These are phyloP conservation scores for Lactifluus piperatus DNA, from an alignment of 768 basidiomycete species.

Conservation along the genomic window DNA sequence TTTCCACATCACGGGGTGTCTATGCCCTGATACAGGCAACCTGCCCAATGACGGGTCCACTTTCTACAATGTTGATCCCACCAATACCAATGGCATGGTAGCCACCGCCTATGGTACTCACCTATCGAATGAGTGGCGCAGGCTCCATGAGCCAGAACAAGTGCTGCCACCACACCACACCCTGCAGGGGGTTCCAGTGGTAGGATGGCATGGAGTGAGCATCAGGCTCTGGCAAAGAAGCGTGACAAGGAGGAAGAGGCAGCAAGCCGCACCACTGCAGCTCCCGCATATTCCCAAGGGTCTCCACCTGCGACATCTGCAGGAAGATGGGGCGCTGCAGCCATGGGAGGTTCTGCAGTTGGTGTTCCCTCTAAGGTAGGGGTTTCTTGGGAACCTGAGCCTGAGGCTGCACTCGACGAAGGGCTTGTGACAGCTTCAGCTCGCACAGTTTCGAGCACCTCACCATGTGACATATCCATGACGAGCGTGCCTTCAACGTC, in stretches of 20 bases:
- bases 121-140: not conserved
- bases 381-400: not conserved
- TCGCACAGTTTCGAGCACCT: constrained; percentile 65
- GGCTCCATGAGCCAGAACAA: constrained; percentile 23
- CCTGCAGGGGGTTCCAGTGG: constrained; percentile 36
- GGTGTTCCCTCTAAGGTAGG: not conserved
- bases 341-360: constrained; percentile 20
- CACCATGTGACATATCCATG: constrained; percentile 87
- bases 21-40: too few species aligned
- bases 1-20: not conserved
- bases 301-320: constrained; percentile 9
- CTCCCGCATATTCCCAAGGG: constrained; percentile 13
- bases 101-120: constrained; percentile 28
- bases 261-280: constrained; percentile 38
- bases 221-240: constrained; percentile 86
- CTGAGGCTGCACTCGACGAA: constrained; percentile 4
- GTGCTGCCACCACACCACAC: constrained; percentile 25
- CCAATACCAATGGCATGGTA: not conserved
- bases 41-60: not conserved
- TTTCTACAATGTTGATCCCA: not conserved
- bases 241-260: constrained; percentile 73
- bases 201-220: constrained; percentile 90
- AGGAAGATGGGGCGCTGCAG: constrained; percentile 28
- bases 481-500: constrained; percentile 90
- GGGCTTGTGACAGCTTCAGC: constrained; percentile 39